Evolutionary conservation across 331 rosid genomes (phyloP).

Genomic region (Rosa hybrid): DNA sequence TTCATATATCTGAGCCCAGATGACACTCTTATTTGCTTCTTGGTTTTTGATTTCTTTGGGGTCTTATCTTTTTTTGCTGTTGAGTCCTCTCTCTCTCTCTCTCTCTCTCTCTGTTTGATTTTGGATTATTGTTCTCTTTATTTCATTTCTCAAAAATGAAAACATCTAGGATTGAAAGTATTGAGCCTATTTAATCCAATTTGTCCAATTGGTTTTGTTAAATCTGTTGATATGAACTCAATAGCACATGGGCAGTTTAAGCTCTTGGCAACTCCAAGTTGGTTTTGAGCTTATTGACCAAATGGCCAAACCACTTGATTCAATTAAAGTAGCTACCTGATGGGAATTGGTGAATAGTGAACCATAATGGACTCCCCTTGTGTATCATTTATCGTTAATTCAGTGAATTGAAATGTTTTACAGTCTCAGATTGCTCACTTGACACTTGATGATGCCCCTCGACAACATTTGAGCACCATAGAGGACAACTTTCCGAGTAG

Average conservation of each 20-base stretch:
- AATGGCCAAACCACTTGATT: neutral
- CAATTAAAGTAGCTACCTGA: neutral
- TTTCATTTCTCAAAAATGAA: neutral
- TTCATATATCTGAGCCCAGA: constrained; percentile 41
- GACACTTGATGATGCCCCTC: neutral
- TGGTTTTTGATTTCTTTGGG: neutral
- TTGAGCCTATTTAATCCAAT: too few relatives aligned
- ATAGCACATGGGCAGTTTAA: neutral
- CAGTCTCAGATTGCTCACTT: neutral
- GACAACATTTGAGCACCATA: too few relatives aligned
- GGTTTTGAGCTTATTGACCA: neutral
- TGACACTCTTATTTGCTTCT: neutral
- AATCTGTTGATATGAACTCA: neutral
- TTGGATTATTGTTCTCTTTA: neutral
- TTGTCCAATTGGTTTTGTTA: neutral
- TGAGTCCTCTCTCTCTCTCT: neutral
- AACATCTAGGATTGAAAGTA: too few relatives aligned
- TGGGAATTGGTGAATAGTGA: neutral
- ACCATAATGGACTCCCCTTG: neutral
- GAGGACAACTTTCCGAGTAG: neutral
- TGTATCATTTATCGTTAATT: too few relatives aligned
- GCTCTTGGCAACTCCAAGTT: too few relatives aligned
- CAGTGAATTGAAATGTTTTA: neutral
- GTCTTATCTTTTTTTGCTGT: too few relatives aligned
- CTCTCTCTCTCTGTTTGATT: neutral